phyloP scores from a whole-genome alignment of 306 rosid species.

The Rosa rugosa region DNA sequence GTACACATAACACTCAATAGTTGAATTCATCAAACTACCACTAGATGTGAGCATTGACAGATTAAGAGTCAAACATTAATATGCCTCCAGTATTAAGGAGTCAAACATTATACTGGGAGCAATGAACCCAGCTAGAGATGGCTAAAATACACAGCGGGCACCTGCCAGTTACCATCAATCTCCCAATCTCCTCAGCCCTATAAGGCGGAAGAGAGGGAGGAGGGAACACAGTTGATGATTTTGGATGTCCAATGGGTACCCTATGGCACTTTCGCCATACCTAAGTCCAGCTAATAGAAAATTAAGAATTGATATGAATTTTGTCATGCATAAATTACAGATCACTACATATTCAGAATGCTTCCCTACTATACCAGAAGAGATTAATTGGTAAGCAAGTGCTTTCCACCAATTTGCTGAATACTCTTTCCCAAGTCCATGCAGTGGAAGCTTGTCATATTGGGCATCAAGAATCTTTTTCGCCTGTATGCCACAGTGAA shows the following conservation, averaged over 20 bases:
- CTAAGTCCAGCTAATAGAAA: neutral
- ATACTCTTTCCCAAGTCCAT: slow-evolving; percentile 80
- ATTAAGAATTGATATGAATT: neutral
- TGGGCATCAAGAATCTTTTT: slow-evolving; percentile 61
- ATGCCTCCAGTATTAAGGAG: neutral
- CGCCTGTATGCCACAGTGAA: slow-evolving; percentile 53
- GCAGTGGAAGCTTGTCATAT: slow-evolving; percentile 85
- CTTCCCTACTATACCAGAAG: slow-evolving; percentile 52
- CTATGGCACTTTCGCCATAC: neutral
- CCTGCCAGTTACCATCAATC: neutral
- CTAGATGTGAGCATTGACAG: neutral
- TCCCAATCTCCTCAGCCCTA: neutral
- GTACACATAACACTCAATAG: neutral
- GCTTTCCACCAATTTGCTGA: slow-evolving; percentile 94
- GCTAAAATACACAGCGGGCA: neutral
- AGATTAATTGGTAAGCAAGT: slow-evolving; percentile 65
- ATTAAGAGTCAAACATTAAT: neutral
- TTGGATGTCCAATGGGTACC: neutral
- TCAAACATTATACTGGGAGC: neutral
- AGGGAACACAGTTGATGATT: neutral
- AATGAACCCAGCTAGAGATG: neutral
- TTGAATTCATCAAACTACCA: neutral
- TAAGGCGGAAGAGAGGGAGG: neutral
- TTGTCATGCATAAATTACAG: neutral
- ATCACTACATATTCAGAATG: slow-evolving; percentile 15